These are phyloP conservation scores for Achlya hypogyna DNA, from an alignment of 352 stramenopile genomes.

Conservation along the genomic window DNA sequence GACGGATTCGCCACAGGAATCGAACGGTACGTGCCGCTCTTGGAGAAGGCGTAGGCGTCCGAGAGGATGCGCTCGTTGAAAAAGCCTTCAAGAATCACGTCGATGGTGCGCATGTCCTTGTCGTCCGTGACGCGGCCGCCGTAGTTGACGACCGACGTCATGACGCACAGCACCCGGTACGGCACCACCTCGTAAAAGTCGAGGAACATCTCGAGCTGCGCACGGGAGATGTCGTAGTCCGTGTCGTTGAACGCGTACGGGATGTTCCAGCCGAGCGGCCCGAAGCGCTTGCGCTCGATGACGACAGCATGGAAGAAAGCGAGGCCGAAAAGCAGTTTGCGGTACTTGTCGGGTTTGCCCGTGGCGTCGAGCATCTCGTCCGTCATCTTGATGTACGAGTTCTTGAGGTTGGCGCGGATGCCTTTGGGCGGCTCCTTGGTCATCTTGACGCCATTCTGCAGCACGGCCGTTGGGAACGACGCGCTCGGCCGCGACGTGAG, in stretches of 20 bases:
- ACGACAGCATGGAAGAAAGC: conserved; percentile 53
- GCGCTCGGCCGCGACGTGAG: conserved; percentile 66
- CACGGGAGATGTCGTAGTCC: conserved; percentile 41
- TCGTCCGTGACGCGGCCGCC: conserved; percentile 90
- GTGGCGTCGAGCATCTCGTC: conserved; percentile 74
- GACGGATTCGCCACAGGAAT: conserved; percentile 24
- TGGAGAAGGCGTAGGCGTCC: conserved; percentile 36
- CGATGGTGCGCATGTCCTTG: conserved; percentile 59
- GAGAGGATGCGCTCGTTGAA: conserved; percentile 34
- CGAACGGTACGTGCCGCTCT: conserved; percentile 82
- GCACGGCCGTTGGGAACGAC: conserved; percentile 32
- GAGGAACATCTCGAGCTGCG: conserved; percentile 69
- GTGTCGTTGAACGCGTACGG: conserved; percentile 87
- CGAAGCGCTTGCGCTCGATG: conserved; percentile 23
- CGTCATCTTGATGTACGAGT: conserved; percentile 75
- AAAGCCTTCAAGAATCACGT: conserved; percentile 40
- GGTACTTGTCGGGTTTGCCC: conserved; percentile 22
- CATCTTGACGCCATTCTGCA: conserved; percentile 26
- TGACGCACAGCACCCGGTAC: conserved; percentile 37
- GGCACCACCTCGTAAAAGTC: conserved; percentile 80
- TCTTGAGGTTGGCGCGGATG: conserved; percentile 23
- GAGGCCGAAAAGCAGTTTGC: conserved; percentile 25
- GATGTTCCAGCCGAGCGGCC: conserved; percentile 24
- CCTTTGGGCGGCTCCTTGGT: conserved; percentile 26
- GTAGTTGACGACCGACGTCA: conserved; percentile 85